Percentiles rank a stretch among this genome's conserved stretches.
Conservation (phyloP, 106 monocot genomes). For the Acanthochlamys bracteata region DNA sequence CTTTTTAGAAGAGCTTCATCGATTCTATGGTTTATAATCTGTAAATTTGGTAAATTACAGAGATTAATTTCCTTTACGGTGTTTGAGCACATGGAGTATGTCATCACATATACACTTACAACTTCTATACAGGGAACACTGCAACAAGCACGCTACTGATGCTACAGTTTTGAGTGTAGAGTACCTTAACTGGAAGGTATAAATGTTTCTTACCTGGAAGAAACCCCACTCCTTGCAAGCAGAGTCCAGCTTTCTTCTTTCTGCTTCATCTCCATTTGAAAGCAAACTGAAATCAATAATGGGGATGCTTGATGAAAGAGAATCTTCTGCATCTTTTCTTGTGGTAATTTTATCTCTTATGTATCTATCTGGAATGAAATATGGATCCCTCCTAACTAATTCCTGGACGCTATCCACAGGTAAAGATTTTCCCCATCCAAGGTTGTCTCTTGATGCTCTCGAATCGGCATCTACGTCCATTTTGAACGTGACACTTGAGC, state of each 20-base stretch:
- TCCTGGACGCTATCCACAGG: not conserved
- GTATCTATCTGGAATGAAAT: constrained; percentile 20
- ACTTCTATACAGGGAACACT: no score
- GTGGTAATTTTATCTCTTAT: constrained; percentile 5
- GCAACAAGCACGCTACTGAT: no score
- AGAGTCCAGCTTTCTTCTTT: constrained; percentile 11
- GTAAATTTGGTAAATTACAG: not conserved
- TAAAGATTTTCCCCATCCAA: not conserved
- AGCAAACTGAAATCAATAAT: constrained; percentile 20
- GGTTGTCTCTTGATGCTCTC: not conserved
- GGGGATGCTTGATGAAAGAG: constrained; percentile 11
- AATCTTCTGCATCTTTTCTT: not conserved
- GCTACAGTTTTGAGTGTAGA: no score
- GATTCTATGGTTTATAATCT: constrained; percentile 26
- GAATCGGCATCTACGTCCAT: not conserved
- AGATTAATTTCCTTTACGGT: not conserved
- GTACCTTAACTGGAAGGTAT: not conserved
- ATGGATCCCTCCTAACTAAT: not conserved
- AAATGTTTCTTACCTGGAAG: constrained; percentile 19
- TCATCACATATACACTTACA: not conserved
- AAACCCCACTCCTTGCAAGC: constrained; percentile 33
- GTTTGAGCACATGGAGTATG: not conserved
- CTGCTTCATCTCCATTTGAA: constrained; percentile 12
- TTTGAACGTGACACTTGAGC: not conserved
- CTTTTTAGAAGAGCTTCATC: not conserved